Conservation (phyloP, 1,139 yeast genomes). For the Yamadazyma pseudoaaseri region DNA sequence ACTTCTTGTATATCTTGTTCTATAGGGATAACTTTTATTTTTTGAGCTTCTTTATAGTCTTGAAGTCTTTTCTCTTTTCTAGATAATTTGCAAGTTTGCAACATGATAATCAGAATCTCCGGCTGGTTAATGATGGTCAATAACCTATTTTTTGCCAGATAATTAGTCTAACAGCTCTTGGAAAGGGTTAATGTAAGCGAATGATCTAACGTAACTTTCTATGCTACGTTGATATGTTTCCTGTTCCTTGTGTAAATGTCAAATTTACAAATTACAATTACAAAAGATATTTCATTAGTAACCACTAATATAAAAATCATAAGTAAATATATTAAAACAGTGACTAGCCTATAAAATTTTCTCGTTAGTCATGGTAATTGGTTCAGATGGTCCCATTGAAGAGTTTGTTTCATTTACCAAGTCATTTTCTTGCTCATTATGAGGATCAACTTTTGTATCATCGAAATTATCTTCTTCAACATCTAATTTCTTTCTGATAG, state of each 20-base stretch:
- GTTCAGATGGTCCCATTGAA: neutral
- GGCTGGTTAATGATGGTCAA: neutral
- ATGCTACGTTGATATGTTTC: no score
- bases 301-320: no score
- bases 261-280: no score
- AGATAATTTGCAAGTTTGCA: neutral
- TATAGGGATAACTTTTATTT: neutral
- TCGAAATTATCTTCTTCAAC: conserved; percentile 8
- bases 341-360: neutral
- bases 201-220: no score
- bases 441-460: neutral
- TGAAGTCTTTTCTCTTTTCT: conserved; percentile 2
- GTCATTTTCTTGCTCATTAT: conserved; percentile 1
- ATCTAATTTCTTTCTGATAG: conserved; percentile 33
- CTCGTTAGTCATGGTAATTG: neutral
- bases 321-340: no score
- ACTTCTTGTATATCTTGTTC: neutral
- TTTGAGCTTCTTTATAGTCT: conserved; percentile 1
- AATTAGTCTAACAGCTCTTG: no score
- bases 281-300: no score
- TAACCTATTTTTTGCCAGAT: no score
- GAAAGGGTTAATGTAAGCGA: no score
- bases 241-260: no score
- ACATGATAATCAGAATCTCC: conserved; percentile 3
- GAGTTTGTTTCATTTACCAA: neutral